These are phyloP conservation scores for Aspergillus heteromorphus DNA, from an alignment of 495 filamentous ascomycete species.

Conservation along the genomic window DNA sequence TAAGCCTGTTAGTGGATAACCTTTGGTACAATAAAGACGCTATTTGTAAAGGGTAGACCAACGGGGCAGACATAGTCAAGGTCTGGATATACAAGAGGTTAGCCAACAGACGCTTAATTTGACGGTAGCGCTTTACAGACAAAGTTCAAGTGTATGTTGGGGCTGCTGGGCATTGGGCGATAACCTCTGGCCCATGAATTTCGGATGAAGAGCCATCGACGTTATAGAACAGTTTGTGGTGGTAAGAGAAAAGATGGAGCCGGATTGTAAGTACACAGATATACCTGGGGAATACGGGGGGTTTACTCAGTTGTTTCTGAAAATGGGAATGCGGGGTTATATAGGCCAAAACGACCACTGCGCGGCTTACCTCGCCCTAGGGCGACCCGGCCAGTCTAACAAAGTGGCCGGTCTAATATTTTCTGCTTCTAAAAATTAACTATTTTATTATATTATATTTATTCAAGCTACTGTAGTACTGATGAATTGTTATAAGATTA, in stretches of 20 bases:
- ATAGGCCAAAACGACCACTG: too few relatives aligned
- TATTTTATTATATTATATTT: neutral
- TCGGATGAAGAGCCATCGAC: constrained; percentile 68
- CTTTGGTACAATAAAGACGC: constrained; percentile 6
- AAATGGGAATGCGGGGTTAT: too few relatives aligned
- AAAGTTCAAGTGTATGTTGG: constrained; percentile 70
- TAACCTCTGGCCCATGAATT: constrained; percentile 66
- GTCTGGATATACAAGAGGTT: constrained; percentile 28
- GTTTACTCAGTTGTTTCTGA: too few relatives aligned
- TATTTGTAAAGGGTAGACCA: constrained; percentile 1
- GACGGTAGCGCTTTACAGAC: constrained; percentile 24
- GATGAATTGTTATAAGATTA: neutral
- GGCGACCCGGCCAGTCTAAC: too few relatives aligned
- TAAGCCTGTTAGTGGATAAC: constrained; percentile 3
- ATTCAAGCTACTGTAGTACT: too few relatives aligned
- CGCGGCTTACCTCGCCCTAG: too few relatives aligned
- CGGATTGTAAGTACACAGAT: neutral
- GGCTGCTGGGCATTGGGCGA: constrained; percentile 37
- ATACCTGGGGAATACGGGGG: too few relatives aligned
- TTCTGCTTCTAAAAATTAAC: too few relatives aligned
- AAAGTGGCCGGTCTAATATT: too few relatives aligned
- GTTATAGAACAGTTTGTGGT: neutral
- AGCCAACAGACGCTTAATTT: neutral
- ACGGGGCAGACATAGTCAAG: constrained; percentile 85
- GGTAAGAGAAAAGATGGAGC: neutral